Base-by-base conservation (phyloP, 495 filamentous ascomycete genomes). In the Penicillium diatomitis region DNA sequence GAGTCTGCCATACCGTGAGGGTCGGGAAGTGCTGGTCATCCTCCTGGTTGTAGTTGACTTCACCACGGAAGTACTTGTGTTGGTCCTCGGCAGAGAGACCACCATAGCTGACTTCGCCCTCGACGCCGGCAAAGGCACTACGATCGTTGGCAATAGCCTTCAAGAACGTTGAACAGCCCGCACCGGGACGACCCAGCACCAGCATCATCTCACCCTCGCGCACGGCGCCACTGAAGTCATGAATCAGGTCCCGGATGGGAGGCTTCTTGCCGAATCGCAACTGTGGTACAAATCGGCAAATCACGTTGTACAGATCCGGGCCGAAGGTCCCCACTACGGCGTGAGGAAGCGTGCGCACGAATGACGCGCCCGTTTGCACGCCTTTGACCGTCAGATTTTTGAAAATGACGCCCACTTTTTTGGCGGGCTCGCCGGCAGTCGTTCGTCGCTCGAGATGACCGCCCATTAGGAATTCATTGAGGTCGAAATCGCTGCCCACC, bases 341-440 rank as follows among this genome's bases (percentile, higher is more conserved):
- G 55, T 87, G 76, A 3, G 87, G 87, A 0, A 94, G 70, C 0
- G 87, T 88, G 11, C 81, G 79, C 11, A 87, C 85, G 51, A 86
- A 86, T 2, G 76, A 78, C 0, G 84, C 73, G 2, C 79, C 81
- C 6, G 79, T 79, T 46, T 81, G 77, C 6, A 84, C 69, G 36
- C 87, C 88, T 63, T 86, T 82, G 34, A 91, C 88, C 0, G 78
- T 87, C 34, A 91, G 70, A 58, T 87, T 74, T 28, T 85, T 86
- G 67, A 87, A 95, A 2, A 90, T 74, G 1, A 96, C 85, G 3
- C 90, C 90, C 20, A 95, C 79, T 56, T 86, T 88, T 70, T 94
- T 95, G 36, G 83, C 78, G 0, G 87, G 87, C 31, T 76, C 77
- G 5, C 79, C 80, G 37, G 62, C 62, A 8, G 83, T 82, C 3